These are phyloP conservation scores for Fraxinus excelsior DNA, from an alignment of 257 asterid genomes.

Conservation along the genomic window DNA sequence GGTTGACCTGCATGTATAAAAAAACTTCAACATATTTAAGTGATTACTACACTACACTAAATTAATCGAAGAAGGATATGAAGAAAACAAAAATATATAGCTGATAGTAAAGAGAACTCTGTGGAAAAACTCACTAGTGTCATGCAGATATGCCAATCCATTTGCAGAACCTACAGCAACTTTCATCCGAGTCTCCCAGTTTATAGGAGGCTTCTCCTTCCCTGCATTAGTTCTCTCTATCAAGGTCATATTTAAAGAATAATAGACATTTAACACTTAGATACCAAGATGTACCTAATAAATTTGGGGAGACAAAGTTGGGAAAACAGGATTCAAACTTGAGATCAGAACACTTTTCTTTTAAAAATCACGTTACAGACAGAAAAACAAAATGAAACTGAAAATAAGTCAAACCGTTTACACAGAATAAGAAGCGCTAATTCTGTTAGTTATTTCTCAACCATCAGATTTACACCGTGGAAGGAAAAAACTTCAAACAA, in stretches of 20 bases:
- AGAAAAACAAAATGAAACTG: neutral
- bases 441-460: constrained; percentile 9
- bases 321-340: constrained; percentile 1
- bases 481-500: neutral
- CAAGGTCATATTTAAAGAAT: constrained; percentile 20
- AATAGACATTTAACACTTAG: constrained; percentile 17
- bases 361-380: no score
- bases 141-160: constrained; percentile 84
- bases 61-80: constrained; percentile 10
- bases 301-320: constrained; percentile 14
- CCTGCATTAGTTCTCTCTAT: constrained; percentile 47
- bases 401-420: neutral
- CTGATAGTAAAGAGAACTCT: constrained; percentile 12
- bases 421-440: neutral
- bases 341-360: neutral
- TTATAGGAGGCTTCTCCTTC: constrained; percentile 53
- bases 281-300: constrained; percentile 6
- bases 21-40: constrained; percentile 15
- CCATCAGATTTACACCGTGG: neutral
- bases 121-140: constrained; percentile 66
- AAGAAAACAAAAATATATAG: neutral
- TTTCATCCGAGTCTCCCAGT: constrained; percentile 76
- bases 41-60: neutral
- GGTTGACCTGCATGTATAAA: constrained; percentile 67
- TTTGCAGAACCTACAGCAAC: constrained; percentile 81